phyloP scores from a whole-genome alignment of 306 rosid genomes.

The Crataegus laevigata region DNA sequence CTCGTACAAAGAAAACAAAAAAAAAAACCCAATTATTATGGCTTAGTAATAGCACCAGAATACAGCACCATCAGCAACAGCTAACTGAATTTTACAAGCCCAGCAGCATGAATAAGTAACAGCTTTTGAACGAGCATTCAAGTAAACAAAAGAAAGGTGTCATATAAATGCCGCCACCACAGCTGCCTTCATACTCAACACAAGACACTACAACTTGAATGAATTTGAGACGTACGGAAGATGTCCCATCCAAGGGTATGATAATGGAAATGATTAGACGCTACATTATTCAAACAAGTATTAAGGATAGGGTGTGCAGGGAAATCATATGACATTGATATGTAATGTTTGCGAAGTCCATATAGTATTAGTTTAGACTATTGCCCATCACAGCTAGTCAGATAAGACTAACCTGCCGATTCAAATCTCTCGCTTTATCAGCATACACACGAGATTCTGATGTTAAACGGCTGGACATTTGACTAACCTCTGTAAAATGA shows the following conservation, averaged over 20 bases:
- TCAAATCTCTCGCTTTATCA: constrained; percentile 86
- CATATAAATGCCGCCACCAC: background rate
- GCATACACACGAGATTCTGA: constrained; percentile 94
- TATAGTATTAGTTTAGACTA: background rate
- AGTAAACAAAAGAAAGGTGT: background rate
- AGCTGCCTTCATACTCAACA: background rate
- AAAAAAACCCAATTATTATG: background rate
- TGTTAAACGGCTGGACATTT: constrained; percentile 91
- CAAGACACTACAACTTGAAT: background rate
- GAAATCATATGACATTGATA: background rate
- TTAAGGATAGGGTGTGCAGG: background rate
- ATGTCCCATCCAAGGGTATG: background rate
- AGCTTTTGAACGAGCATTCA: background rate
- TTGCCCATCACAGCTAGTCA: background rate
- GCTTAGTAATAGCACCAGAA: background rate
- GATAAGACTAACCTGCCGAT: constrained; percentile 73
- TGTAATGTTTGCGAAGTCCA: background rate
- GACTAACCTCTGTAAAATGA: constrained; percentile 86
- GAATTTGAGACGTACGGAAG: background rate
- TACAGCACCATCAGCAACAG: background rate
- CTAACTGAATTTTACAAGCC: background rate
- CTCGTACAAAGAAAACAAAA: background rate
- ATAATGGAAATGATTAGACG: background rate
- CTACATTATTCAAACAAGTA: background rate
- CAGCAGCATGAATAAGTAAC: background rate